A percentile compares a stretch with the other conserved stretches of the same genome.
Conservation (phyloP, 2,329 filamentous ascomycete genomes). For the Calycina marina region DNA sequence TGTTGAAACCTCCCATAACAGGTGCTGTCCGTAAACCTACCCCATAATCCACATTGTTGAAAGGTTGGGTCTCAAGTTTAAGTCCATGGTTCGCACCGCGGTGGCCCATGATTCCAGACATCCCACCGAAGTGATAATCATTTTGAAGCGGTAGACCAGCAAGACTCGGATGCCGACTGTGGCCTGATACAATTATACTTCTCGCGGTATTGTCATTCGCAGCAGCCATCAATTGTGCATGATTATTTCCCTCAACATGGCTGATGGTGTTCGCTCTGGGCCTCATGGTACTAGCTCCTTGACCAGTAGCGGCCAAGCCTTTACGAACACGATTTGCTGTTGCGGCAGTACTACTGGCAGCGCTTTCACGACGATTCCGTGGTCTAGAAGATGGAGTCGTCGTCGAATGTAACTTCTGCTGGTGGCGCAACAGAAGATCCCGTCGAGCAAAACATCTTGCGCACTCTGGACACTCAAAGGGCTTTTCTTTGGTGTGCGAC, state of each 20-base stretch:
- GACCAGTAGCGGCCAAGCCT: slow-evolving; percentile 62
- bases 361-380: slow-evolving; percentile 80
- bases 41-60: slow-evolving; percentile 48
- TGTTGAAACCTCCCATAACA: slow-evolving; percentile 37
- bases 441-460: slow-evolving; percentile 86
- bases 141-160: slow-evolving; percentile 50
- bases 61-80: slow-evolving; percentile 67
- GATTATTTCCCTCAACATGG: slow-evolving; percentile 65
- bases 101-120: slow-evolving; percentile 54
- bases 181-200: slow-evolving; percentile 34
- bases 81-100: slow-evolving; percentile 54
- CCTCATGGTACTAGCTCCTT: slow-evolving; percentile 49
- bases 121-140: slow-evolving; percentile 53
- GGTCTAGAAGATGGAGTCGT: slow-evolving; percentile 77
- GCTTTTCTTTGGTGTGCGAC: slow-evolving; percentile 95
- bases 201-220: slow-evolving; percentile 35
- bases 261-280: slow-evolving; percentile 93
- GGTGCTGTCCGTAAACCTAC: slow-evolving; percentile 69
- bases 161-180: slow-evolving; percentile 62
- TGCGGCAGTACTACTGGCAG: slow-evolving; percentile 52
- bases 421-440: slow-evolving; percentile 82
- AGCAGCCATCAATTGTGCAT: slow-evolving; percentile 59
- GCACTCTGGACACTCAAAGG: slow-evolving; percentile 93
- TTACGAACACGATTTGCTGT: slow-evolving; percentile 69
- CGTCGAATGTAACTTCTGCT: slow-evolving; percentile 96